Base-by-base conservation (phyloP, 1,284 basidiomycete species). In the Microbotryomycetes sp. region DNA sequence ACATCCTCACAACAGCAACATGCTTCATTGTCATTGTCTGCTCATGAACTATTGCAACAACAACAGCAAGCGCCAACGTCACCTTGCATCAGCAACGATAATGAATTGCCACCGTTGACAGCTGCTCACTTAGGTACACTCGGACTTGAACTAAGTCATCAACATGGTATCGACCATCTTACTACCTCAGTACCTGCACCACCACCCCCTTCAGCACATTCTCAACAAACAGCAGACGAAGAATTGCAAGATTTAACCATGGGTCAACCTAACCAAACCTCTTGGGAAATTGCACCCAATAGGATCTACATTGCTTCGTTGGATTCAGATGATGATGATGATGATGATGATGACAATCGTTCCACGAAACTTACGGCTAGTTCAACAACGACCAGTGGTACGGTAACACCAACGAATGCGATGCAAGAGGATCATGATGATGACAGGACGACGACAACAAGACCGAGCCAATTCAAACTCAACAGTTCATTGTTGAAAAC, bases 221-320 rank as follows among this genome's bases (percentile, higher is more conserved):
- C 12, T 19, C n/a, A 15, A 47, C 4, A 46, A 16, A 4, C 9
- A 22, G 22, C 49, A 28, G n/a, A 23, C 49, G 9, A 28, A 22
- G 49, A 12, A 22, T 9, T 28, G 22, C 53, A 56, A 5, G 66
- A 67, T n/a, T 16, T 63, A 1, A 56, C 56, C 31, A 65, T 68
- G 63, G n/a, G n/a, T n/a, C 31, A 30, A 4, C 31, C 54, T 19
- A 49, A 47, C 0, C 36, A 30, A 2, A 48, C 56, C 2, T 57
- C 56, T 16, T 62, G 56, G 57, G 61, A 65, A 29, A 23, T 65
- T 25, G 54, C 53, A n/a, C 56, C 56, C 4, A 59, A 68, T 46
- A 36, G 59, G n/a, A 47, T 64, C 52, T 64, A 68, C 56, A 59
- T 66, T 36, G 54, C 64, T 5, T 68, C 67, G 1, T 58, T 68